Percentiles rank a stretch among this genome's conserved stretches.
phyloP scores from a whole-genome alignment of 2,329 filamentous ascomycete species.

The Biscogniauxia mediterranea region DNA sequence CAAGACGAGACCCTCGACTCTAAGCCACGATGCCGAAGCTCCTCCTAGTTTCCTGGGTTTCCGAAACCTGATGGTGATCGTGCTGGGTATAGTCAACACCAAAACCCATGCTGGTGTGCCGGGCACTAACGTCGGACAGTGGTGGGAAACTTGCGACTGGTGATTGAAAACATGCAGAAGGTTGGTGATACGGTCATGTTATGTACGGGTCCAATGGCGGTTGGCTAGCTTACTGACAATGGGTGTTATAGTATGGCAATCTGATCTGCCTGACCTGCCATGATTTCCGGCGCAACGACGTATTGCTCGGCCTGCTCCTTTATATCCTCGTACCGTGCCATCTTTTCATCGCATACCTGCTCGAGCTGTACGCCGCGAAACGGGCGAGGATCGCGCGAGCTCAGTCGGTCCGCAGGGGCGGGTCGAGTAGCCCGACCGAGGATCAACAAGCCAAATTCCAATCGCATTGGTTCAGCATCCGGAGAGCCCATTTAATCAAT shows the following conservation, averaged over 20 bases:
- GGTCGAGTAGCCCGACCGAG: slow-evolving; percentile 53
- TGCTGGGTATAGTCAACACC: slow-evolving; percentile 61
- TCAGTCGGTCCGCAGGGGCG: slow-evolving; percentile 45
- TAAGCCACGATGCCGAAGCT: slow-evolving; percentile 76
- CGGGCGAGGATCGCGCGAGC: slow-evolving; percentile 69
- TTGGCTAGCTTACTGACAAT: slow-evolving; percentile 10
- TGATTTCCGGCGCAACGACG: slow-evolving; percentile 76
- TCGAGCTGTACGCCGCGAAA: slow-evolving; percentile 79
- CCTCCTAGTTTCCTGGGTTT: slow-evolving; percentile 90
- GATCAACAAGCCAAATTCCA: slow-evolving; percentile 67
- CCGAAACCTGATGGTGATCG: slow-evolving; percentile 92
- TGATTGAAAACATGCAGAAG: slow-evolving; percentile 97
- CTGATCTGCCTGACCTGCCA: slow-evolving; percentile 89
- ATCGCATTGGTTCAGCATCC: slow-evolving; percentile 75
- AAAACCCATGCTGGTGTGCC: background rate
- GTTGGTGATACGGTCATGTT: slow-evolving; percentile 40
- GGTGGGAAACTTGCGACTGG: slow-evolving; percentile 86
- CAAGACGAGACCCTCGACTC: slow-evolving; percentile 67
- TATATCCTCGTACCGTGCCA: slow-evolving; percentile 89
- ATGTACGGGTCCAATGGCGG: slow-evolving; percentile 8
- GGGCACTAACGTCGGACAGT: slow-evolving; percentile 51
- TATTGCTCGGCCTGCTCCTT: slow-evolving; percentile 71
- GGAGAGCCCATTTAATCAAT: slow-evolving; percentile 79
- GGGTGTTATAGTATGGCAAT: slow-evolving; percentile 72
- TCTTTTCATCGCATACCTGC: slow-evolving; percentile 83